Percentiles rank a stretch among this genome's conserved stretches.
phyloP scores from a whole-genome alignment of 176 grass and related monocot genomes.

The Rhynchospora tenuis region DNA sequence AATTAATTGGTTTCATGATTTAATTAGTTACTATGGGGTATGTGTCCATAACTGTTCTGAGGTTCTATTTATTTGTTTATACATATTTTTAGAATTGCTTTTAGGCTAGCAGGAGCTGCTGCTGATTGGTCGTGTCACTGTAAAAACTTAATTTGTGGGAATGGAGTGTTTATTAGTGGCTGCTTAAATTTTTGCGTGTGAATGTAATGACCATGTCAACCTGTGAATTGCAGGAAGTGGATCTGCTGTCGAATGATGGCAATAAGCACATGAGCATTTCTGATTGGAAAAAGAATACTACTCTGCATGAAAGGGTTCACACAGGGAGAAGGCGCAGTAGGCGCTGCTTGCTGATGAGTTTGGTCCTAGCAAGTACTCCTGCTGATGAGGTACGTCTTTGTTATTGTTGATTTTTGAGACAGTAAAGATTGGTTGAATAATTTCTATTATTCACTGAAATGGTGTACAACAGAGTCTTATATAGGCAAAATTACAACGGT shows the following conservation, averaged over 20 bases:
- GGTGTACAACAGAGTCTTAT: no score
- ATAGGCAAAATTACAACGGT: no score
- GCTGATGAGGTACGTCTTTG: slow-evolving; percentile 37
- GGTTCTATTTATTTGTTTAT: neutral
- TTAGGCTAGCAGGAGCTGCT: neutral
- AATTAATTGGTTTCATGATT: neutral
- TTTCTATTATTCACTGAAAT: no score
- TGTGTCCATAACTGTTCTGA: neutral
- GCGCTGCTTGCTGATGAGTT: slow-evolving; percentile 75
- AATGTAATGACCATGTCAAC: slow-evolving; percentile 9
- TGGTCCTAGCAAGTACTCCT: slow-evolving; percentile 51
- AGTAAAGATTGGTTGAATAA: no score
- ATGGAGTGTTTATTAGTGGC: neutral
- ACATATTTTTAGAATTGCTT: neutral
- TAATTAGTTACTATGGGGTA: neutral
- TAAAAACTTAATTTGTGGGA: neutral
- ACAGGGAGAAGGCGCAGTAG: slow-evolving; percentile 76
- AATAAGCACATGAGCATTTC: slow-evolving; percentile 93
- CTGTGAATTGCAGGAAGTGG: slow-evolving; percentile 67
- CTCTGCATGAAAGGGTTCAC: slow-evolving; percentile 80
- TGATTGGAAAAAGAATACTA: slow-evolving; percentile 80
- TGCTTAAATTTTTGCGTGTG: slow-evolving; percentile 15
- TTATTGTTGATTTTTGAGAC: no score
- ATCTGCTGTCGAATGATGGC: slow-evolving; percentile 92
- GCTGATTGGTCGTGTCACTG: neutral